These are phyloP conservation scores for Pleurotus pulmonarius DNA, from an alignment of 768 basidiomycete genomes.

Conservation along the genomic window DNA sequence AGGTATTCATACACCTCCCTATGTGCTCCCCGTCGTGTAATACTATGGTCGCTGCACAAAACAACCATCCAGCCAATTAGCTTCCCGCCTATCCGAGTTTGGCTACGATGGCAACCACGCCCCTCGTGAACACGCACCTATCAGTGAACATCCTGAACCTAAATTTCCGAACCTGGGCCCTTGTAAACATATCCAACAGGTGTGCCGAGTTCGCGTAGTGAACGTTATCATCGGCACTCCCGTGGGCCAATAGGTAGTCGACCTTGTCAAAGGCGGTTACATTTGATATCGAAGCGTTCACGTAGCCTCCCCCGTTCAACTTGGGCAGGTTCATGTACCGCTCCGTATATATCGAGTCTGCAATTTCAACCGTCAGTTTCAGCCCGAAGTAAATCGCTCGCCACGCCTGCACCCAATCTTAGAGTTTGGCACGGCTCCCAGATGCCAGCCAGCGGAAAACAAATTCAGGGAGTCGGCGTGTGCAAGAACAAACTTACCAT, in stretches of 20 bases:
- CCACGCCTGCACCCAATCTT: neutral
- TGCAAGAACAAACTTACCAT: slow-evolving; percentile 44
- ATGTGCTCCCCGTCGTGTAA: slow-evolving; percentile 69
- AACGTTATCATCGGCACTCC: slow-evolving; percentile 95
- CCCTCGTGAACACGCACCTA: slow-evolving; percentile 47
- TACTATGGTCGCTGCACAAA: slow-evolving; percentile 69
- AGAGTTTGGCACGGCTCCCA: neutral
- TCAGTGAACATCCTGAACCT: slow-evolving; percentile 97
- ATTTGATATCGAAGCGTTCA: slow-evolving; percentile 82
- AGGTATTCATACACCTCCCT: slow-evolving; percentile 87
- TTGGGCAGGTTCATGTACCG: slow-evolving; percentile 90
- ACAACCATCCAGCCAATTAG: slow-evolving; percentile 13
- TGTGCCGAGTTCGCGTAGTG: slow-evolving; percentile 92
- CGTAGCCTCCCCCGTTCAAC: slow-evolving; percentile 82
- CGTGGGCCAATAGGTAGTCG: slow-evolving; percentile 85
- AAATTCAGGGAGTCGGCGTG: neutral
- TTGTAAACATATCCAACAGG: slow-evolving; percentile 90
- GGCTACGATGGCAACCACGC: slow-evolving; percentile 4
- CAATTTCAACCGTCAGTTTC: slow-evolving; percentile 1
- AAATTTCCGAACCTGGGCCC: slow-evolving; percentile 65
- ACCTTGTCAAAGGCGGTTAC: slow-evolving; percentile 82
- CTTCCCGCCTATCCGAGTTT: slow-evolving; percentile 11
- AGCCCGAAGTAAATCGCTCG: neutral
- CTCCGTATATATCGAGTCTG: slow-evolving; percentile 96
- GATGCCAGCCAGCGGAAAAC: neutral